These are phyloP conservation scores for Chaetothyriales sp. DNA, from an alignment of 2,329 filamentous ascomycete genomes.

Conservation along the genomic window DNA sequence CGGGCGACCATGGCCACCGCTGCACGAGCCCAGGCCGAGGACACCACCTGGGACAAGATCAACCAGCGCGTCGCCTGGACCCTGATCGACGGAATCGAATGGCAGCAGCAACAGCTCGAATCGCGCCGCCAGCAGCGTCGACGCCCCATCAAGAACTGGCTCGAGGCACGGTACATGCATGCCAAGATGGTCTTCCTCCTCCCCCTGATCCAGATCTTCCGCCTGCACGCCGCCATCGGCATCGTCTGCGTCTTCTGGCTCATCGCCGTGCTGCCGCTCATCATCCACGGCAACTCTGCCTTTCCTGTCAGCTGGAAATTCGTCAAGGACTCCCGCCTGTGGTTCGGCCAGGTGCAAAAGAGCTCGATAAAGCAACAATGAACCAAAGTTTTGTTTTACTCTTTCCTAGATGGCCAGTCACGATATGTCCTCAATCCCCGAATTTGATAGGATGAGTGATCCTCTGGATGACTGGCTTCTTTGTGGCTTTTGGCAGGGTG, in stretches of 20 bases:
- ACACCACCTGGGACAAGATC: conserved; percentile 57
- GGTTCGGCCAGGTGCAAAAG: not conserved
- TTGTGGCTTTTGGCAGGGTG: not conserved
- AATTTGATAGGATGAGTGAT: not conserved
- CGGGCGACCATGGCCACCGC: conserved; percentile 32
- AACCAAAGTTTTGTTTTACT: not conserved
- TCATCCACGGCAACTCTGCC: conserved; percentile 21
- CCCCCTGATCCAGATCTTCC: conserved; percentile 18
- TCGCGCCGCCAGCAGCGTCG: conserved; percentile 3
- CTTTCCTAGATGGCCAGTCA: not conserved
- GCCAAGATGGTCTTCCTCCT: conserved; percentile 9
- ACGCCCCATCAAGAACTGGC: conserved; percentile 15
- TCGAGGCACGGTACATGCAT: conserved; percentile 11
- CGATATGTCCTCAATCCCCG: not conserved
- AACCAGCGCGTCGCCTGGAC: conserved; percentile 54
- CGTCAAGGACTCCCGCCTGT: not conserved
- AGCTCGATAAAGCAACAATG: not conserved
- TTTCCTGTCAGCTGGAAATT: conserved; percentile 2
- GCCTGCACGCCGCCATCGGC: conserved; percentile 20
- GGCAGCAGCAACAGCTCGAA: conserved; percentile 14
- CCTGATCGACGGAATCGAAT: conserved; percentile 36
- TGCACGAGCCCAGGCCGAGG: conserved; percentile 42
- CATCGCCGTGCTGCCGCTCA: conserved; percentile 24
- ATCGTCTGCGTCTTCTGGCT: conserved; percentile 25
- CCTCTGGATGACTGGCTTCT: not conserved